Conservation (phyloP, 2,329 filamentous ascomycete genomes). For the Aspergillus carbonarius region DNA sequence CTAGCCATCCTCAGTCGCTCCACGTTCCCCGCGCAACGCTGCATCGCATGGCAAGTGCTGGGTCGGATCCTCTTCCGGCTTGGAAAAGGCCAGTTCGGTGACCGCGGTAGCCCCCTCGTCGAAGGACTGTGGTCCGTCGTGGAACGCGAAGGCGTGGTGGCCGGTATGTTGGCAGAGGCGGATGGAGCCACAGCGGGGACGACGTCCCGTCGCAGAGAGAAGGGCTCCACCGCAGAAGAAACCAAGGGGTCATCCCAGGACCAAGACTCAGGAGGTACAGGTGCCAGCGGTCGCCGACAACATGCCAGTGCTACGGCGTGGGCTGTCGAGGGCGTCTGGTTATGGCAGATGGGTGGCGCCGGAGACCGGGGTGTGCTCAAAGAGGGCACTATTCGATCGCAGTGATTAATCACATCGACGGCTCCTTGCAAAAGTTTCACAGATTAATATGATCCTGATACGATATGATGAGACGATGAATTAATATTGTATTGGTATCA, state of each 20-base stretch:
- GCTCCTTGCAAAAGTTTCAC: no score
- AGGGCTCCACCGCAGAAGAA: conserved; percentile 10
- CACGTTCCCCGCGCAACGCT: conserved; percentile 80
- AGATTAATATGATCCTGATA: not conserved
- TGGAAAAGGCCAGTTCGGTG: conserved; percentile 69
- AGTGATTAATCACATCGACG: conserved; percentile 11
- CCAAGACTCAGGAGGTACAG: not conserved
- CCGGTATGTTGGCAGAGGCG: conserved; percentile 75
- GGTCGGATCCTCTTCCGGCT: conserved; percentile 82
- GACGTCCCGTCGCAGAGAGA: conserved; percentile 40
- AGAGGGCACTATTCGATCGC: conserved; percentile 31
- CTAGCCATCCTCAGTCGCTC: conserved; percentile 77
- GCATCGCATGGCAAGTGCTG: conserved; percentile 86
- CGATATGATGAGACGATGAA: not conserved
- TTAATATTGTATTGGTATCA: not conserved
- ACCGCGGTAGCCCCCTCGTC: conserved; percentile 62
- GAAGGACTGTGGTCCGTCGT: conserved; percentile 81
- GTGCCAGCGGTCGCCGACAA: conserved; percentile 37
- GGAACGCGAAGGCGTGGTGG: conserved; percentile 72
- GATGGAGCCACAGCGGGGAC: conserved; percentile 48
- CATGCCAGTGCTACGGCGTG: conserved; percentile 81
- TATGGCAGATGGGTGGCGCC: conserved; percentile 72
- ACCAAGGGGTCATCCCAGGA: not conserved
- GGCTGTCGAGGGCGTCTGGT: conserved; percentile 85
- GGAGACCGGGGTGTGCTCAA: conserved; percentile 43